Evolutionary conservation across 257 asterid genomes (phyloP), one percentile per base, ranked within the genome.

Genomic region (Solanum rostratum): DNA sequence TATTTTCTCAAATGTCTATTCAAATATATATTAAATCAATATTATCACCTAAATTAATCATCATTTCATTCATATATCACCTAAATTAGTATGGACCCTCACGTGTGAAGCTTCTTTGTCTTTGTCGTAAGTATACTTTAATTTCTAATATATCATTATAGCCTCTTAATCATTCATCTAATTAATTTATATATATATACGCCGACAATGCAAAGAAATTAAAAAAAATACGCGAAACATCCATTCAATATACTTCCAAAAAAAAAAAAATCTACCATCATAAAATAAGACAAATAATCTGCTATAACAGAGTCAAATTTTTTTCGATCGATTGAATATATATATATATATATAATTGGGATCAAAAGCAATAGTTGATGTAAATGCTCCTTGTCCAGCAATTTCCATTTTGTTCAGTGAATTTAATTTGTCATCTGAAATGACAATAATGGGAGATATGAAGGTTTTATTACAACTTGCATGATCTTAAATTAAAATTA

Each of bases 371-470:
- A n/a, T 43, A 71, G 22, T n/a, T 71, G 20, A 41, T 71, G 53
- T 20, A 53, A 41, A 80, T 84, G 80, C 85, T 66, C 68, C 82
- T 18, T n/a, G 49, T 87, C 89, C 19, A 87, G 88, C 86, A 81
- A 74, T 82, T 90, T 89, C 90, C 81, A 85, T 87, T 85, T 71
- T 80, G 49, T 30, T 50, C 49, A 69, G 27, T 53, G 22, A 54
- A 57, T 57, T 83, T 33, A 4, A 33, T 4, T 69, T 14, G 13
- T 30, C 22, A 50, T 16, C 1, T 85, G 88, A 88, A 63, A 53
- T 54, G 91, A 88, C 89, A 63, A 16, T 63, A 63, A 16, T 63
- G 53, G 16, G 27, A 50, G n/a, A 60, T 80, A 20, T 5, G 53
- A 54, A 27, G 27, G 14, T 10, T 33, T 43, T 41, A 68, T 55